Conservation (phyloP, 129 eudicot genomes). For the Chrysanthemum lavandulifolium region DNA sequence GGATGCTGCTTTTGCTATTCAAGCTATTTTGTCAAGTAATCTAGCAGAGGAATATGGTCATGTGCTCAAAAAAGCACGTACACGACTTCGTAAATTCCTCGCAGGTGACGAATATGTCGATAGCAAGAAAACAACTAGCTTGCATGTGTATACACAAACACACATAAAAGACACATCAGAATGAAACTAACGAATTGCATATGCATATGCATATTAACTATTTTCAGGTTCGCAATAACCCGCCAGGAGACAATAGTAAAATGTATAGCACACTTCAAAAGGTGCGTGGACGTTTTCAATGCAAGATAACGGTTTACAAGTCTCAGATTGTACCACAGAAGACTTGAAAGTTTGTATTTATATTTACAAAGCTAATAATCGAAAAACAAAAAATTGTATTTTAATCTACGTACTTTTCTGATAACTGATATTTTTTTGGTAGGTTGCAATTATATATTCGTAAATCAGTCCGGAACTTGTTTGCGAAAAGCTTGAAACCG, state of each 20-base stretch:
- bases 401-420: not conserved
- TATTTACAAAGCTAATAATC: too few relatives aligned
- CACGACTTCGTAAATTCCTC: slow-evolving; percentile 62
- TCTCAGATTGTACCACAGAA: slow-evolving; percentile 8
- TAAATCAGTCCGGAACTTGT: slow-evolving; percentile 48
- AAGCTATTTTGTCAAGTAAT: slow-evolving; percentile 58
- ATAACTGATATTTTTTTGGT: not conserved
- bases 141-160: too few relatives aligned
- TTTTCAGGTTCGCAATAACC: slow-evolving; percentile 50
- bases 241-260: slow-evolving; percentile 42
- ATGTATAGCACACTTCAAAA: slow-evolving; percentile 62
- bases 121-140: not conserved
- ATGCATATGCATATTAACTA: not conserved
- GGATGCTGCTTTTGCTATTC: slow-evolving; percentile 65
- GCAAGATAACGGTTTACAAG: slow-evolving; percentile 68
- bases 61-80: slow-evolving; percentile 46
- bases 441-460: slow-evolving; percentile 54
- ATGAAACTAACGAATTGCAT: not conserved
- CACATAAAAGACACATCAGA: not conserved
- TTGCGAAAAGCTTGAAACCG: slow-evolving; percentile 44
- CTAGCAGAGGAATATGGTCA: slow-evolving; percentile 42
- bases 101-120: slow-evolving; percentile 39
- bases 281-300: slow-evolving; percentile 73
- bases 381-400: too few relatives aligned
- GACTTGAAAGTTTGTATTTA: too few relatives aligned